Evolutionary conservation across 768 basidiomycete genomes (phyloP).

Genomic region (Mycena olivaceomarginata): DNA sequence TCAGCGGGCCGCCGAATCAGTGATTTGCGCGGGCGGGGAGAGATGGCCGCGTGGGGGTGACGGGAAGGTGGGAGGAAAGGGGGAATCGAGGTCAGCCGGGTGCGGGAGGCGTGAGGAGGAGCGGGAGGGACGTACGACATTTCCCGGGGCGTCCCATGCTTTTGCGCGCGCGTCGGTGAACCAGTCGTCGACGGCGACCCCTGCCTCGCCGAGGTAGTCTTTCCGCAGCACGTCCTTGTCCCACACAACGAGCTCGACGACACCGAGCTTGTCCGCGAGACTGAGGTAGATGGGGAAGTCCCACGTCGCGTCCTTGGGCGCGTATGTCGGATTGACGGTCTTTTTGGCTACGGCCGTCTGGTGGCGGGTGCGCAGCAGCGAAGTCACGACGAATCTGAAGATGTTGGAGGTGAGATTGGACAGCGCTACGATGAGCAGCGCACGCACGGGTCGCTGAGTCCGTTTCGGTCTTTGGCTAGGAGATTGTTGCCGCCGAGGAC

Average conservation of each 20-base stretch:
- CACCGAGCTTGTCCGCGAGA: conserved; percentile 82
- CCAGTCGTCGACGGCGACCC: conserved; percentile 89
- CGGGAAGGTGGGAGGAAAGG: conserved; percentile 7
- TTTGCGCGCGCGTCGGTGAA: conserved; percentile 68
- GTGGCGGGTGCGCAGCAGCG: conserved; percentile 72
- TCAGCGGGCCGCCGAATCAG: neutral
- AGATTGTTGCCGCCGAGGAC: conserved; percentile 79
- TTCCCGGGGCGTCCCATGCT: conserved; percentile 77
- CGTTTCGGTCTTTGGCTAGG: conserved; percentile 78
- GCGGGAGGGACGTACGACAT: conserved; percentile 71
- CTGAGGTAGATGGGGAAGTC: conserved; percentile 92
- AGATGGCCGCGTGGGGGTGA: conserved; percentile 30
- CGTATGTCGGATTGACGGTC: conserved; percentile 80
- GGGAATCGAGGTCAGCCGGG: neutral
- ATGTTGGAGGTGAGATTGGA: neutral
- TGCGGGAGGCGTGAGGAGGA: neutral
- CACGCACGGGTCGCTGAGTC: conserved; percentile 87
- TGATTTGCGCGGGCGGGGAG: neutral
- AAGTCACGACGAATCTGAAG: conserved; percentile 82
- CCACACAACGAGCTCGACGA: conserved; percentile 93
- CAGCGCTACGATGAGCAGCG: neutral
- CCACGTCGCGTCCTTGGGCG: conserved; percentile 86
- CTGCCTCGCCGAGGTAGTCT: conserved; percentile 95
- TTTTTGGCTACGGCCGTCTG: conserved; percentile 88
- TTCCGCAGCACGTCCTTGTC: conserved; percentile 93